Base-by-base conservation (phyloP, 1,284 basidiomycete genomes). In the Sporisorium exsertum region DNA sequence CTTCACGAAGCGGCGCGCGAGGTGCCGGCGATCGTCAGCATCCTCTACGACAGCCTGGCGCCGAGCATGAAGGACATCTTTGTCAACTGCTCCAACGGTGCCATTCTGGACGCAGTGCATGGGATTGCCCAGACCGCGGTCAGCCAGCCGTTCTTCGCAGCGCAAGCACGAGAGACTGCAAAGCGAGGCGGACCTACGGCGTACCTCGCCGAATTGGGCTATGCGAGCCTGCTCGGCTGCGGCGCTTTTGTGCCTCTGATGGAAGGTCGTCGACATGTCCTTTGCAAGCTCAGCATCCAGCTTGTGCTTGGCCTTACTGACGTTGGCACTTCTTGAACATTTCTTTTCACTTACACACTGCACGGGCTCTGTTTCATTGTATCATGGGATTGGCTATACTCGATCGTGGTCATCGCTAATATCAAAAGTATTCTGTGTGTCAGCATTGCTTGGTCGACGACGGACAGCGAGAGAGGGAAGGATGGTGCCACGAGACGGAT, bases 11-110 rank as follows among this genome's bases (percentile, higher is more conserved):
- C 79, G 24, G 79, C 81, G 16, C 68, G 60, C 20, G 64, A 79
- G 42, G 62, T 72, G n/a, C 81, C 81, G 2, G 80, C 80, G 9
- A 81, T 82, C 55, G 79, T 83, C 47, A 82, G 81, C 50, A 83
- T 83, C 43, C 72, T 83, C 26, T 82, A 82, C 66, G 81, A 83
- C 57, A 78, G 69, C 33, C 65, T 83, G 26, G 71, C 76, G 6
- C 74, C 77, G 2, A 69, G 71, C 45, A 81, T 83, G 74, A 78
- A 74, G 47, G 81, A 81, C 24, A 64, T 81, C 20, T 78, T 79
- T 49, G 66, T 79, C 61, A 82, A 82, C 60, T 79, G 74, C 50
- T 80, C 78, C 58, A 76, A 71, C 69, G 70, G 72, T 8, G 74
- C 67, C n/a, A 80, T 83, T 32, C 61, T 83, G 13, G 76, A 82